These are phyloP conservation scores for Aciculoconidium aculeatum DNA, from an alignment of 805 yeast species.

Conservation along the genomic window DNA sequence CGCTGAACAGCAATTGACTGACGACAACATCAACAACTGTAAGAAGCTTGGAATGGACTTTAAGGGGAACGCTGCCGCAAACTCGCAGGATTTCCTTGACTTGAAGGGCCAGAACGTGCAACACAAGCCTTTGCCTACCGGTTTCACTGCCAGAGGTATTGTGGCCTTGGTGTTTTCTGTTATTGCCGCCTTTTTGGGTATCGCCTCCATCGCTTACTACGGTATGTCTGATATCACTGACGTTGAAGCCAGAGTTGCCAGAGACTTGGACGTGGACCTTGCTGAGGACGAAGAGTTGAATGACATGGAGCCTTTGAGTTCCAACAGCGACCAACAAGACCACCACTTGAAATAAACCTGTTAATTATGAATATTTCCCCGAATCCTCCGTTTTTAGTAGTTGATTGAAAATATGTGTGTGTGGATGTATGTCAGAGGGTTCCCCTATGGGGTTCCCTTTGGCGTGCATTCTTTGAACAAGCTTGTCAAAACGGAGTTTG, in stretches of 20 bases:
- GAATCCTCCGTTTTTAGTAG: too few species aligned
- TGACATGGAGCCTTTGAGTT: slow-evolving; percentile 8
- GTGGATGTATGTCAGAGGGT: too few species aligned
- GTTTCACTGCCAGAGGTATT: slow-evolving; percentile 92
- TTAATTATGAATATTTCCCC: too few species aligned
- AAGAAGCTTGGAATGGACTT: slow-evolving; percentile 43
- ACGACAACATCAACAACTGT: slow-evolving; percentile 59
- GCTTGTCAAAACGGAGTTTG: slow-evolving; percentile 1
- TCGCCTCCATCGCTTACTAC: slow-evolving; percentile 68
- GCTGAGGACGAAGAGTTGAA: slow-evolving; percentile 16
- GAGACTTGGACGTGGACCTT: slow-evolving; percentile 47
- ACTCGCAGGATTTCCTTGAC: slow-evolving; percentile 55
- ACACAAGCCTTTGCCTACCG: slow-evolving; percentile 61
- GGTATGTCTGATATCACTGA: slow-evolving; percentile 80
- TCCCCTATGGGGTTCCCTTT: too few species aligned
- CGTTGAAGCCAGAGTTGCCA: slow-evolving; percentile 57
- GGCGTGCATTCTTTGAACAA: slow-evolving; percentile 4
- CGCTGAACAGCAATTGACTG: slow-evolving; percentile 51
- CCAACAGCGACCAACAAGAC: slow-evolving; percentile 6
- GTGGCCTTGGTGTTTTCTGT: slow-evolving; percentile 91
- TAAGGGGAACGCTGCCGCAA: slow-evolving; percentile 89
- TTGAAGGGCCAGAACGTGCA: slow-evolving; percentile 74
- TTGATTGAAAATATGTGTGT: slow-evolving; percentile 16
- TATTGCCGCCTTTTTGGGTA: slow-evolving; percentile 79
- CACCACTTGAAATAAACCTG: too few species aligned